These are phyloP conservation scores for Cladophialophora psammophila DNA, from an alignment of 2,329 filamentous ascomycete genomes.

Conservation along the genomic window DNA sequence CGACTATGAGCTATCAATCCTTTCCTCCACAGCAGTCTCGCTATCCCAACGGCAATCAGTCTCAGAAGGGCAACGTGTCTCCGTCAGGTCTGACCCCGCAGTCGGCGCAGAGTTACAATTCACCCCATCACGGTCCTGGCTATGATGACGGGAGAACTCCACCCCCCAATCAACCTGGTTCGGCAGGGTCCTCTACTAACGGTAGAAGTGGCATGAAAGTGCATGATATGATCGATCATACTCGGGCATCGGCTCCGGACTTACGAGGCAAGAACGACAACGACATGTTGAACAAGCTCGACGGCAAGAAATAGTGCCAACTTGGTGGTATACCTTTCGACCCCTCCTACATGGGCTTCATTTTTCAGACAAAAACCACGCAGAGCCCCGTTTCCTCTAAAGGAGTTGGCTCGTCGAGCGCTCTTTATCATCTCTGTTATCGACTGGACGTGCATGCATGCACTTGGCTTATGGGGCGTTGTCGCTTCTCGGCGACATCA, in stretches of 20 bases:
- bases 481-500: not conserved
- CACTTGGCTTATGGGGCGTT: not conserved
- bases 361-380: not conserved
- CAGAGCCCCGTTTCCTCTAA: not conserved
- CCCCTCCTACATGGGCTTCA: not conserved
- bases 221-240: slow-evolving; percentile 55
- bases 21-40: slow-evolving; percentile 50
- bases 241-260: slow-evolving; percentile 32
- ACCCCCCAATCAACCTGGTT: slow-evolving; percentile 48
- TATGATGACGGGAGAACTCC: slow-evolving; percentile 48
- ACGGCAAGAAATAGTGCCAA: slow-evolving; percentile 39
- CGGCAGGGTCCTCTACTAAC: slow-evolving; percentile 44
- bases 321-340: not conserved
- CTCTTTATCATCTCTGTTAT: slow-evolving; percentile 6
- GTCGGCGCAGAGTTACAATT: slow-evolving; percentile 53
- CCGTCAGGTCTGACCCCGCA: slow-evolving; percentile 48
- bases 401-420: slow-evolving; percentile 19
- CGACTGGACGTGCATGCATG: slow-evolving; percentile 2
- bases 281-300: slow-evolving; percentile 54
- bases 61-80: slow-evolving; percentile 38
- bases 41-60: slow-evolving; percentile 44
- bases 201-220: slow-evolving; percentile 55
- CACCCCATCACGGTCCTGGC: slow-evolving; percentile 47
- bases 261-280: slow-evolving; percentile 56
- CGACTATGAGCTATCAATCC: slow-evolving; percentile 52